Conservation (phyloP, 2,329 filamentous ascomycete genomes). For the Neopestalotiopsis sp. region DNA sequence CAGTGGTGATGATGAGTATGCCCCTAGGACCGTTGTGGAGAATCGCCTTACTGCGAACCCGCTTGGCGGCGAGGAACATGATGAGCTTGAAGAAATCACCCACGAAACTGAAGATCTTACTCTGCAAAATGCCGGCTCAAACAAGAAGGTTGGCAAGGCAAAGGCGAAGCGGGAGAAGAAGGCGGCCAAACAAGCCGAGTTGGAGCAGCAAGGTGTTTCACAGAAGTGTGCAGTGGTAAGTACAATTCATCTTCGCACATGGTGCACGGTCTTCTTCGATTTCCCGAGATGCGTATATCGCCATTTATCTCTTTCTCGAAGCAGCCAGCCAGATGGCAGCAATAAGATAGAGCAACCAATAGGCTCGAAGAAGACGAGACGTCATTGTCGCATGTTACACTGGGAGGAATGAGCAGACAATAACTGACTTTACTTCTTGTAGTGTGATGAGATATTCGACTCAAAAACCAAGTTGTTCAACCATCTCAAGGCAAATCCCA, state of each 20-base stretch:
- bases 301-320: background rate
- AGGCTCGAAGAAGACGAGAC: constrained; percentile 33
- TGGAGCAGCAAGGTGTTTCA: constrained; percentile 36
- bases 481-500: constrained; percentile 66
- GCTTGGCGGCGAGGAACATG: constrained; percentile 21
- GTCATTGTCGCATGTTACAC: constrained; percentile 39
- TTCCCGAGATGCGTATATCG: background rate
- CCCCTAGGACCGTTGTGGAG: constrained; percentile 48
- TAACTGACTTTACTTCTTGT: background rate
- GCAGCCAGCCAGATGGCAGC: background rate
- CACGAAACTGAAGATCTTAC: constrained; percentile 31
- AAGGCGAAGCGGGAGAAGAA: constrained; percentile 57
- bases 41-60: constrained; percentile 39
- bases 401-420: too few relatives aligned
- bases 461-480: constrained; percentile 75
- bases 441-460: constrained; percentile 51
- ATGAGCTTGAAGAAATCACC: constrained; percentile 6
- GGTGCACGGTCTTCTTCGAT: background rate
- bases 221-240: constrained; percentile 34
- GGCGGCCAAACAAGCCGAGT: constrained; percentile 45
- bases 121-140: constrained; percentile 27
- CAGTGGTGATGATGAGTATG: constrained; percentile 49
- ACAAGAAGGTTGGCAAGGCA: constrained; percentile 54
- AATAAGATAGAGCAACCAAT: too few relatives aligned
- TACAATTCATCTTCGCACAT: constrained; percentile 16